Percentiles rank a stretch among this genome's conserved stretches.
Evolutionary conservation across 2,329 filamentous ascomycete genomes (phyloP).

Genomic region (Colletotrichum truncatum): DNA sequence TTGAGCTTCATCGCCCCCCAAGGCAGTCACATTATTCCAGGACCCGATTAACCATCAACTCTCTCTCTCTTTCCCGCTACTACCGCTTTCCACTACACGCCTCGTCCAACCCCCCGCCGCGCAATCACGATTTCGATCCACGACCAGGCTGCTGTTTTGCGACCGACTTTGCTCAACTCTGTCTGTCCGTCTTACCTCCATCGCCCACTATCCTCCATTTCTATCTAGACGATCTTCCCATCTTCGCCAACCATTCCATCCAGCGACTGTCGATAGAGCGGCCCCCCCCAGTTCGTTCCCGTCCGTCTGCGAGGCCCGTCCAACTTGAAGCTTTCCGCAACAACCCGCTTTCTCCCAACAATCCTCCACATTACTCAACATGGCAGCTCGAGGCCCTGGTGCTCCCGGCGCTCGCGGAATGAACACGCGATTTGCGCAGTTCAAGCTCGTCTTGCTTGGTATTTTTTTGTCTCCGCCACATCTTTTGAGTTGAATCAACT

Average conservation of each 20-base stretch:
- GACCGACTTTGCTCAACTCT: neutral
- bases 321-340: neutral
- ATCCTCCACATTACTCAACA: constrained; percentile 53
- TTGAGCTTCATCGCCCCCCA: constrained; percentile 22
- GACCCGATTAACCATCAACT: constrained; percentile 26
- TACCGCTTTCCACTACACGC: constrained; percentile 11
- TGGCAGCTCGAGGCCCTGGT: constrained; percentile 79
- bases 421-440: constrained; percentile 95
- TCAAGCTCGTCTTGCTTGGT: constrained; percentile 98
- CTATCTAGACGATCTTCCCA: neutral
- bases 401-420: constrained; percentile 65
- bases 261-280: constrained; percentile 12
- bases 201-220: neutral
- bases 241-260: neutral
- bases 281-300: neutral
- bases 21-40: constrained; percentile 31
- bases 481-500: constrained; percentile 18
- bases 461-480: constrained; percentile 47
- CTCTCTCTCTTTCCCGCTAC: neutral
- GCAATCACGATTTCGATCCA: constrained; percentile 12
- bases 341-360: constrained; percentile 34
- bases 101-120: constrained; percentile 22
- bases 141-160: constrained; percentile 7
- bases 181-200: neutral
- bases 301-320: neutral